A percentile compares a stretch with the other conserved stretches of the same genome.
Evolutionary conservation across 2,329 filamentous ascomycete genomes (phyloP).

Genomic region (Fusarium citri): DNA sequence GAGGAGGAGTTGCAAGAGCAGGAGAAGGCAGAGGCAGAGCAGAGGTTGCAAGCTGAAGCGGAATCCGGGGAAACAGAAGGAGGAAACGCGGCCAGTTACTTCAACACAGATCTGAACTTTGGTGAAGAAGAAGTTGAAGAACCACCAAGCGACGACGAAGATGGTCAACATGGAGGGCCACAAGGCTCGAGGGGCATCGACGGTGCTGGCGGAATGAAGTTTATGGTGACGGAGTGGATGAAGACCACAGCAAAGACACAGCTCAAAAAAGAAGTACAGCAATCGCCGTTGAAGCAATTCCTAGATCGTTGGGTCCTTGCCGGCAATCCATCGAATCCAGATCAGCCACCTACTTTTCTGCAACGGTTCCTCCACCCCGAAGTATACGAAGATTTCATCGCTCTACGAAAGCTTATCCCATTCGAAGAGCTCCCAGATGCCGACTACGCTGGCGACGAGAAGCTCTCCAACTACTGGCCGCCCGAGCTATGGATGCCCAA

Average conservation of each 20-base stretch:
- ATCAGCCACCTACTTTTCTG: slow-evolving; percentile 62
- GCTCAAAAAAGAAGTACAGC: slow-evolving; percentile 40
- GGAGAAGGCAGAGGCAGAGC: slow-evolving; percentile 61
- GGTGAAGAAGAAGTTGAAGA: slow-evolving; percentile 50
- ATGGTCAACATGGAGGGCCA: slow-evolving; percentile 33
- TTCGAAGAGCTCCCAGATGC: slow-evolving; percentile 57
- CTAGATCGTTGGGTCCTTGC: slow-evolving; percentile 47
- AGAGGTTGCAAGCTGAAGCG: slow-evolving; percentile 40
- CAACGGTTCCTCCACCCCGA: slow-evolving; percentile 82
- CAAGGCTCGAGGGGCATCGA: slow-evolving; percentile 52
- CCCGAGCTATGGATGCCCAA: slow-evolving; percentile 67
- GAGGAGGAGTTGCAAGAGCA: slow-evolving; percentile 60
- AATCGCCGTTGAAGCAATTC: slow-evolving; percentile 46
- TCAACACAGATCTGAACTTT: slow-evolving; percentile 51
- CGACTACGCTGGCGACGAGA: slow-evolving; percentile 64
- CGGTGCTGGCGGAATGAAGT: slow-evolving; percentile 52
- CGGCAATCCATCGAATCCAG: slow-evolving; percentile 42
- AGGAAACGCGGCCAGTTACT: slow-evolving; percentile 51
- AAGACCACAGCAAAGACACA: slow-evolving; percentile 54
- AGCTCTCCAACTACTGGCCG: slow-evolving; percentile 76
- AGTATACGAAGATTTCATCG: slow-evolving; percentile 77
- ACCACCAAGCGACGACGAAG: slow-evolving; percentile 46
- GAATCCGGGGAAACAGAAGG: slow-evolving; percentile 35
- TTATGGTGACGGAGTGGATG: slow-evolving; percentile 50
- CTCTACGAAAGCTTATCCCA: slow-evolving; percentile 77